Conservation (phyloP, 805 yeast genomes). For the Candida succiphila region DNA sequence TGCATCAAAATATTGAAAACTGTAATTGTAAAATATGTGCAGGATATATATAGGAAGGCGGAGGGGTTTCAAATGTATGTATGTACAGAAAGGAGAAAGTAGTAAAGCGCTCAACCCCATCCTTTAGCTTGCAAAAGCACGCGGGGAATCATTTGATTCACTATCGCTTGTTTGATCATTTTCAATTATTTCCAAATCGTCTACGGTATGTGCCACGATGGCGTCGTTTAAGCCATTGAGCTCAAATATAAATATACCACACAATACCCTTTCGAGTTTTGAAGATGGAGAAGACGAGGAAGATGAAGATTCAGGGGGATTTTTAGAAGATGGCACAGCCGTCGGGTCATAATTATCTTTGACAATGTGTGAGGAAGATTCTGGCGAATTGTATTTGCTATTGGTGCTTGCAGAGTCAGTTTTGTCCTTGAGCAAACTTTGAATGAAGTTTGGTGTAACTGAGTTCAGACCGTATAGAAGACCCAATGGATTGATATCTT, state of each 20-base stretch:
- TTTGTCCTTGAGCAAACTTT: not conserved
- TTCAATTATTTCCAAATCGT: constrained; percentile 52
- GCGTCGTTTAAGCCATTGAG: constrained; percentile 43
- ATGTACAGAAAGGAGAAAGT: no score
- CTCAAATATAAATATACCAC: constrained; percentile 60
- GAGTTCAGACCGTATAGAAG: not conserved
- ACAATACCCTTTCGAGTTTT: constrained; percentile 25
- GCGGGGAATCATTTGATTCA: constrained; percentile 4
- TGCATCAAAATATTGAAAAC: no score
- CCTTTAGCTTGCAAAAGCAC: constrained; percentile 14
- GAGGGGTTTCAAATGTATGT: no score
- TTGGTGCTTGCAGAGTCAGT: not conserved
- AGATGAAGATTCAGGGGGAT: not conserved
- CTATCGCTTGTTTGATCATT: constrained; percentile 15
- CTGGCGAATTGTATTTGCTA: not conserved
- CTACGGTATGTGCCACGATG: constrained; percentile 56
- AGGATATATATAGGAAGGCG: no score
- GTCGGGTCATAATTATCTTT: not conserved
- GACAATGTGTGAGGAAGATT: no score
- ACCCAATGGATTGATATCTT: constrained; percentile 1
- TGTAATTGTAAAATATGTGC: no score
- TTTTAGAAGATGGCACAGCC: not conserved
- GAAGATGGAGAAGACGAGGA: not conserved
- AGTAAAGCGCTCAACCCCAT: no score
- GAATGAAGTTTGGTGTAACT: not conserved